A percentile compares a stretch with the other conserved stretches of the same genome.
Evolutionary conservation across 2,329 filamentous ascomycete species (phyloP).

Genomic region (Alternaria ventricosa): DNA sequence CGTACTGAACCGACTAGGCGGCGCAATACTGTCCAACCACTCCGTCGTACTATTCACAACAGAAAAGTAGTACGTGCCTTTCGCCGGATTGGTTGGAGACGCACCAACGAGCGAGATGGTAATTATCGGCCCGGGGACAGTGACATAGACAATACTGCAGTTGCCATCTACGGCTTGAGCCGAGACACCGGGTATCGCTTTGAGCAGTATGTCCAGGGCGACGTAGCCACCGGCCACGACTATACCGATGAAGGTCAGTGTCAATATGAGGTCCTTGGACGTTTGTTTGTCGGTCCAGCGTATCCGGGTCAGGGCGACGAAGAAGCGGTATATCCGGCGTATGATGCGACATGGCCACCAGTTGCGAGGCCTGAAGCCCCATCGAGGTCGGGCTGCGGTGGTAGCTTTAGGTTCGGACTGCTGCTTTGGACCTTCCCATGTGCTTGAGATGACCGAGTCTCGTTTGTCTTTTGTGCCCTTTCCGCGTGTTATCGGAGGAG

Average conservation of each 20-base stretch:
- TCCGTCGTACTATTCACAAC: conserved; percentile 42
- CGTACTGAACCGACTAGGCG: conserved; percentile 30
- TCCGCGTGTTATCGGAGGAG: neutral
- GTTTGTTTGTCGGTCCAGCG: conserved; percentile 5
- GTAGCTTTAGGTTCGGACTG: neutral
- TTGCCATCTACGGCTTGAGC: conserved; percentile 32
- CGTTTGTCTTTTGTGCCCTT: conserved; percentile 2
- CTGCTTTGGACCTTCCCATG: neutral
- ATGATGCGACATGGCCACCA: conserved; percentile 35
- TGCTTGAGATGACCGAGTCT: conserved; percentile 20
- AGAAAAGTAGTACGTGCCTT: conserved; percentile 44
- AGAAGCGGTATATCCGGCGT: conserved; percentile 16
- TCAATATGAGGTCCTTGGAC: conserved; percentile 23
- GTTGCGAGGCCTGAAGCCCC: neutral
- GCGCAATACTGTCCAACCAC: conserved; percentile 39
- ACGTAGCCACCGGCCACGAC: conserved; percentile 24
- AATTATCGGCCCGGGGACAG: conserved; percentile 42
- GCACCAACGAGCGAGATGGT: conserved; percentile 40
- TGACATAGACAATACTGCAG: conserved; percentile 45
- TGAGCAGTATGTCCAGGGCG: conserved; percentile 27
- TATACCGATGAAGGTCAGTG: conserved; percentile 11
- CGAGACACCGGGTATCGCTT: conserved; percentile 26
- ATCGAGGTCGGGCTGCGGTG: neutral
- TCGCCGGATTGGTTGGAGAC: conserved; percentile 29
- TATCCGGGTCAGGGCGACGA: conserved; percentile 15